Percentiles rank a stretch among this genome's conserved stretches.
phyloP scores from a whole-genome alignment of 441 rosid genomes.

The Biscutella laevigata region DNA sequence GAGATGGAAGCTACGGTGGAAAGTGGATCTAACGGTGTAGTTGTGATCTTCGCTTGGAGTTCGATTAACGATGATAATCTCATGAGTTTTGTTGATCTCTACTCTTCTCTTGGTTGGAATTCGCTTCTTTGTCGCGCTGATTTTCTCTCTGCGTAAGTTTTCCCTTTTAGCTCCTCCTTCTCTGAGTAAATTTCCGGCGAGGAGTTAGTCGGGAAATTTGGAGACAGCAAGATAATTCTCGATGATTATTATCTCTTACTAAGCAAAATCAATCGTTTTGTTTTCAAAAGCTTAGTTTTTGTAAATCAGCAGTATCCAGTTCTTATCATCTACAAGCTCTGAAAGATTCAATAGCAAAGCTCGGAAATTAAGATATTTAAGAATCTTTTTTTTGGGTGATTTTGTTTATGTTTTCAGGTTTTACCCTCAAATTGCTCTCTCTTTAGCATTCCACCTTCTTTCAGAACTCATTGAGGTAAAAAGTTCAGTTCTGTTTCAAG shows the following conservation, averaged over 20 bases:
- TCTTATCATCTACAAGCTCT: too few species aligned
- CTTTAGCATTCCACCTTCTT: slow-evolving; percentile 58
- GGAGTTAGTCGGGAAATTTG: background rate
- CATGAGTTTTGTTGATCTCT: slow-evolving; percentile 45
- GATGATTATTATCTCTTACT: too few species aligned
- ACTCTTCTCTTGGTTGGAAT: slow-evolving; percentile 75
- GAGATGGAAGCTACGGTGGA: slow-evolving; percentile 9
- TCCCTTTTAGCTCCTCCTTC: background rate
- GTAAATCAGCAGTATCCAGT: too few species aligned
- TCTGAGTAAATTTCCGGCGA: background rate
- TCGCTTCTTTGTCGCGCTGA: slow-evolving; percentile 63
- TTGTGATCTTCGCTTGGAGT: slow-evolving; percentile 64
- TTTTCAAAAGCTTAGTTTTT: too few species aligned
- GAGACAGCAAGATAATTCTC: too few species aligned
- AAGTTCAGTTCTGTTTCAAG: background rate
- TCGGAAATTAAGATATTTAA: slow-evolving; percentile 9
- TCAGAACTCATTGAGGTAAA: slow-evolving; percentile 67
- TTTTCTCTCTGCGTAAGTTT: slow-evolving; percentile 60
- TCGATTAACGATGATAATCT: slow-evolving; percentile 41
- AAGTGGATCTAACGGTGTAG: slow-evolving; percentile 49
- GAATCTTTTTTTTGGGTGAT: slow-evolving; percentile 6
- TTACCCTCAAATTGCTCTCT: slow-evolving; percentile 59
- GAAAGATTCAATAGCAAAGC: background rate
- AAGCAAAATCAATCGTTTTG: background rate
- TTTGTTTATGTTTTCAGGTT: slow-evolving; percentile 42